Percentiles rank a stretch among this genome's conserved stretches.
Conservation (phyloP, 2,329 filamentous ascomycete species). For the Microdochium nivale region DNA sequence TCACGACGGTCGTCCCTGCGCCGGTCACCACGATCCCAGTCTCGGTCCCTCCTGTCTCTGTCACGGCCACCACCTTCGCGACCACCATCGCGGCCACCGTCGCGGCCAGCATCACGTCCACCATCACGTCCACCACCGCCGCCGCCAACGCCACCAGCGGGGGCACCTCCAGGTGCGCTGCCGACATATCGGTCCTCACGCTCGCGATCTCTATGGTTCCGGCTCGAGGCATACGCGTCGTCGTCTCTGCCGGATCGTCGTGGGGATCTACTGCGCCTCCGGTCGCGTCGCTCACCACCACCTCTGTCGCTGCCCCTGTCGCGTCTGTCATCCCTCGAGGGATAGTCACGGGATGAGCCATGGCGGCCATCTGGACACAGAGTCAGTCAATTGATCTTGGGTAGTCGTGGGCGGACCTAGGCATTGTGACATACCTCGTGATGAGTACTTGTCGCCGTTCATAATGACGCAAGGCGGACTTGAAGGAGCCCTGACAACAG, state of each 20-base stretch:
- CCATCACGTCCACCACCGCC: slow-evolving; percentile 29
- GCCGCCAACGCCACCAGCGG: slow-evolving; percentile 53
- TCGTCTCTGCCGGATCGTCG: slow-evolving; percentile 61
- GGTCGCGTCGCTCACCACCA: slow-evolving; percentile 35
- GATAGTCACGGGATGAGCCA: slow-evolving; percentile 44
- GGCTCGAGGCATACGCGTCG: slow-evolving; percentile 74
- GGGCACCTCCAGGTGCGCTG: slow-evolving; percentile 36
- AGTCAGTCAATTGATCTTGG: slow-evolving; percentile 14
- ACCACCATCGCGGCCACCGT: slow-evolving; percentile 53
- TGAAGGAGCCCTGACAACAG: background rate
- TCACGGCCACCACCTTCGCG: slow-evolving; percentile 29
- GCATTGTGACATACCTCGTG: slow-evolving; percentile 52
- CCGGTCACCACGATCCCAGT: slow-evolving; percentile 57
- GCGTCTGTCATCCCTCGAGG: slow-evolving; percentile 33
- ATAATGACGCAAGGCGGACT: slow-evolving; percentile 35
- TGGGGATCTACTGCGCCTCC: slow-evolving; percentile 81
- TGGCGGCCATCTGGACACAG: slow-evolving; percentile 36
- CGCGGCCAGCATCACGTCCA: slow-evolving; percentile 35
- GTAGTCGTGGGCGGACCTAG: slow-evolving; percentile 3
- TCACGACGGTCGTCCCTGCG: slow-evolving; percentile 38
- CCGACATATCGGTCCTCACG: slow-evolving; percentile 85
- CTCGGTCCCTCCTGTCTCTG: slow-evolving; percentile 35
- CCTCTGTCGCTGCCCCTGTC: slow-evolving; percentile 26
- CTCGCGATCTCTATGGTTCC: slow-evolving; percentile 86
- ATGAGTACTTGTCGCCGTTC: slow-evolving; percentile 80